A percentile compares a stretch with the other conserved stretches of the same genome.
Conservation (phyloP, 1,284 basidiomycete genomes). For the Tilletia setariae region DNA sequence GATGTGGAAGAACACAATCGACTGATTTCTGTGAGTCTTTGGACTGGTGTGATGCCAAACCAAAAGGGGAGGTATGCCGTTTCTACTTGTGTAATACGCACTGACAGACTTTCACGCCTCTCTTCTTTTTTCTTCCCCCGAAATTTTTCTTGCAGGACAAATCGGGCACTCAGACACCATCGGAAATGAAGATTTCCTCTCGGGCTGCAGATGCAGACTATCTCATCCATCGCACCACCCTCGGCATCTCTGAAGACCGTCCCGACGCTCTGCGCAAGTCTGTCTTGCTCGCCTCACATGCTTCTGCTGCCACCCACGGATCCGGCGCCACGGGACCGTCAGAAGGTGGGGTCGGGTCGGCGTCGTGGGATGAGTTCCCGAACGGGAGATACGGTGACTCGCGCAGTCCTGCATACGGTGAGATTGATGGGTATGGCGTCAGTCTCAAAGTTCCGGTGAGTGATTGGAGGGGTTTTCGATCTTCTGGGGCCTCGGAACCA, state of each 20-base stretch:
- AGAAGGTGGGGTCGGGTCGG: constrained; percentile 17
- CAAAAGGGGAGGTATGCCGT: no score
- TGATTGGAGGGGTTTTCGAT: no score
- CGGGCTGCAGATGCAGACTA: background rate
- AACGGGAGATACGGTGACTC: constrained; percentile 52
- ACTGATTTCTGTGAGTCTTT: constrained; percentile 3
- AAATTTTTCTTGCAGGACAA: constrained; percentile 3
- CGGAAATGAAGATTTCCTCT: constrained; percentile 12
- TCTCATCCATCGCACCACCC: background rate
- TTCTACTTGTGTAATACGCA: no score
- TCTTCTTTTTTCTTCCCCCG: background rate
- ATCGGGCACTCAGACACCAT: constrained; percentile 1
- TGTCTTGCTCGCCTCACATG: constrained; percentile 2
- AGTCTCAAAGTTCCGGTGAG: constrained; percentile 48
- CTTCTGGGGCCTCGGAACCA: no score
- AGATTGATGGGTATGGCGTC: constrained; percentile 53
- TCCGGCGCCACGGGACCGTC: background rate
- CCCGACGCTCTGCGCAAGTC: constrained; percentile 2
- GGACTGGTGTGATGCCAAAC: no score
- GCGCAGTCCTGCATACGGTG: constrained; percentile 51
- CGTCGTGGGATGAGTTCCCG: constrained; percentile 53
- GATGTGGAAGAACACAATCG: background rate
- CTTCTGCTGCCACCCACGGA: background rate
- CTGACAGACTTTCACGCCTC: no score
- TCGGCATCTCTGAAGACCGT: background rate